Base-by-base conservation (phyloP, 148 eudicot genomes). In the Rhododendron molle region DNA sequence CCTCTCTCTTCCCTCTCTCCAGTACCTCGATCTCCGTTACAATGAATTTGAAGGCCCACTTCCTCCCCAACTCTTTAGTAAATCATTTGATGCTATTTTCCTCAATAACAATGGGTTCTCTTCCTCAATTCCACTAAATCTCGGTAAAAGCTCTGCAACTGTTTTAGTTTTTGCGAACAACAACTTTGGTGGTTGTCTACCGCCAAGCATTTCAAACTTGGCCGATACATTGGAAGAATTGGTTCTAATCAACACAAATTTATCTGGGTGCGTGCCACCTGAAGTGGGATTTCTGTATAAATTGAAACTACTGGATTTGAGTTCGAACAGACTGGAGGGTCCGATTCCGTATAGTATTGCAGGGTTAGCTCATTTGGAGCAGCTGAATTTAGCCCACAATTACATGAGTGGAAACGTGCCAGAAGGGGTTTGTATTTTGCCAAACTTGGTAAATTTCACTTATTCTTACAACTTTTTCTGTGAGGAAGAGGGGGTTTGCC, bases 21-120 rank as follows among this genome's bases (percentile, higher is more conserved):
- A 81, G 11, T 94, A 28, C 87, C 92, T 94, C 1, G 98, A 93
- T 84, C 84, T 94, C 46, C 93, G 98, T 15, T 94, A 56, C 90
- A 94, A 94, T 50, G 98, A 94, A 81, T 94, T 94, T 67, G 98
- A 94, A 85, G 98, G 95, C 50, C 56, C 88, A 43, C 44, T 94
- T 60, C 98, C 95, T 12, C 20, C 92, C 49, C 5, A 87, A 47
- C 89, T 94, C 36, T 93, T 94, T 86, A 86, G 80, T 88, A 65
- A 80, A 44, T 71, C 74, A 5, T 85, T 93, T 12, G 98, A 94
- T 44, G 98, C 98, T 2, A 86, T 94, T 28, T 93, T 94, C 40
- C 60, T 94, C 7, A 94, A 94, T 77, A 91, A 90, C 86, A 94
- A 94, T 82, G 88, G 91, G 1, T 88, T 94, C 79, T 87, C 87